phyloP scores from a whole-genome alignment of 805 yeast species.

The Starmerella potacharoeniae region DNA sequence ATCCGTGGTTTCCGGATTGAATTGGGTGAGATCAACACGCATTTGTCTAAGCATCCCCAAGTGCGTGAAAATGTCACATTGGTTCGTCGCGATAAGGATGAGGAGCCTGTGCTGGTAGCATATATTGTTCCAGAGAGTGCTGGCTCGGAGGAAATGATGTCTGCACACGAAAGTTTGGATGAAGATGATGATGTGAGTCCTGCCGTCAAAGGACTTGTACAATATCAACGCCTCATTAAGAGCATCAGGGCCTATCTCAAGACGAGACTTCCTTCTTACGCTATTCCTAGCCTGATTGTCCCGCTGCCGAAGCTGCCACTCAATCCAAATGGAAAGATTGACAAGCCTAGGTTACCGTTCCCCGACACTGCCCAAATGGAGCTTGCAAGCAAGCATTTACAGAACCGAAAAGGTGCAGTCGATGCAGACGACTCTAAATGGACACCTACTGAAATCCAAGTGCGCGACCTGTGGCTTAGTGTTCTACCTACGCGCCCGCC shows the following conservation, averaged over 20 bases:
- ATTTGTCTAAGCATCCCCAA: slow-evolving; percentile 81
- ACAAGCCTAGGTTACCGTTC: slow-evolving; percentile 91
- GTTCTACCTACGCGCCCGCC: slow-evolving; percentile 82
- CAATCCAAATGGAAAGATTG: slow-evolving; percentile 97
- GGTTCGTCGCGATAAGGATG: slow-evolving; percentile 82
- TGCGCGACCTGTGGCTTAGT: slow-evolving; percentile 74
- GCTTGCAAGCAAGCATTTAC: slow-evolving; percentile 47
- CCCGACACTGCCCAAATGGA: slow-evolving; percentile 82
- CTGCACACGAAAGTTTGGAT: slow-evolving; percentile 32
- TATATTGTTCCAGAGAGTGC: slow-evolving; percentile 75
- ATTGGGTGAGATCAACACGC: slow-evolving; percentile 96
- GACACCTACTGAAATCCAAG: slow-evolving; percentile 50
- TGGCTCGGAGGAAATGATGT: slow-evolving; percentile 34
- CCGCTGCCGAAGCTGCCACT: slow-evolving; percentile 79
- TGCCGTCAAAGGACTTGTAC: slow-evolving; percentile 67
- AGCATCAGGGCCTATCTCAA: slow-evolving; percentile 73
- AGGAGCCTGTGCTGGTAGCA: slow-evolving; percentile 83
- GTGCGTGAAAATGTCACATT: slow-evolving; percentile 89
- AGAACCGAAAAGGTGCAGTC: slow-evolving; percentile 28
- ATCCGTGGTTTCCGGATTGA: slow-evolving; percentile 98
- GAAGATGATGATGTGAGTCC: slow-evolving; percentile 39
- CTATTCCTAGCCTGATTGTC: slow-evolving; percentile 83
- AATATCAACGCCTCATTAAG: slow-evolving; percentile 63
- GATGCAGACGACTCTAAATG: slow-evolving; percentile 34
- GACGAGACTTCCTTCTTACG: slow-evolving; percentile 82